phyloP scores from a whole-genome alignment of 2,329 filamentous ascomycete species.

The Ophiostoma novo-ulmi region DNA sequence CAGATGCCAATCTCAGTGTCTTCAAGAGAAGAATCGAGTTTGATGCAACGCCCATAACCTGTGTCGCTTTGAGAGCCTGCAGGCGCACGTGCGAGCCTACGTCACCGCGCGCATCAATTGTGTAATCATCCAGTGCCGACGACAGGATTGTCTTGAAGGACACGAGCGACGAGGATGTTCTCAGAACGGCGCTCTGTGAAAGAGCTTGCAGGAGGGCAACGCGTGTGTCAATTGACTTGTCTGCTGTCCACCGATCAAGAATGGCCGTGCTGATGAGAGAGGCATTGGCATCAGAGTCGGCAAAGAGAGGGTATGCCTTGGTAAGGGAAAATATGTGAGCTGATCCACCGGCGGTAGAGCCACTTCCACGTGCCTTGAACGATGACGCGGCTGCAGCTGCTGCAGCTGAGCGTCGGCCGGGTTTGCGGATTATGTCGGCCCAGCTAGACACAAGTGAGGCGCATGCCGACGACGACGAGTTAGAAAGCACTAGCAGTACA shows the following conservation, averaged over 20 bases:
- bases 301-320: slow-evolving; percentile 43
- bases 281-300: slow-evolving; percentile 26
- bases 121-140: slow-evolving; percentile 78
- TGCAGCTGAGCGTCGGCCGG: slow-evolving; percentile 19
- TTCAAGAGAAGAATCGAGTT: slow-evolving; percentile 43
- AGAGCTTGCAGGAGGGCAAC: slow-evolving; percentile 54
- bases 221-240: slow-evolving; percentile 48
- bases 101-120: slow-evolving; percentile 81
- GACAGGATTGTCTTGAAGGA: slow-evolving; percentile 44
- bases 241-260: slow-evolving; percentile 48
- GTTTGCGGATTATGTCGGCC: slow-evolving; percentile 41
- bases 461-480: slow-evolving; percentile 33
- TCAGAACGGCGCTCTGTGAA: slow-evolving; percentile 39
- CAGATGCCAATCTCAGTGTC: slow-evolving; percentile 66
- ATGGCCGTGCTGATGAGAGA: slow-evolving; percentile 37
- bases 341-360: slow-evolving; percentile 37
- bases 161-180: slow-evolving; percentile 30
- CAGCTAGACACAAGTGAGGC: slow-evolving; percentile 38
- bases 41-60: slow-evolving; percentile 44
- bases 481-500: slow-evolving; percentile 39
- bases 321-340: slow-evolving; percentile 52
- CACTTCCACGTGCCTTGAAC: slow-evolving; percentile 26
- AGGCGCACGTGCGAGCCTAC: slow-evolving; percentile 81
- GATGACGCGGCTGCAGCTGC: slow-evolving; percentile 18
- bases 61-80: slow-evolving; percentile 72